Percentiles rank a stretch among this genome's conserved stretches.
These are phyloP conservation scores for Metarhizium rileyi DNA, from an alignment of 2,329 filamentous ascomycete species.

Conservation along the genomic window DNA sequence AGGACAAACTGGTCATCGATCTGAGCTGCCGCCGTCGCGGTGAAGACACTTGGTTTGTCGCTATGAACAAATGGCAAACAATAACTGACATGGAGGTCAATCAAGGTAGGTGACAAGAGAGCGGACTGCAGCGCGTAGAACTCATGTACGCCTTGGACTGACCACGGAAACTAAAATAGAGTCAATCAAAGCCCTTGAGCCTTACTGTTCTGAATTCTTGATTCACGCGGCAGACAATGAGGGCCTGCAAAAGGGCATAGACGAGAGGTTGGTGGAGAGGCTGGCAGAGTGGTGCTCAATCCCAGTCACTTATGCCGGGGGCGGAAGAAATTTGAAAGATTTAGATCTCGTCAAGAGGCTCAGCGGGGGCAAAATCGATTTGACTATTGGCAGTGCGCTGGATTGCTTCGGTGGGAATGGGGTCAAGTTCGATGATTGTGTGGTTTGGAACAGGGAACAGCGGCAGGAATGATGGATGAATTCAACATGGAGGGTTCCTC, in stretches of 20 bases:
- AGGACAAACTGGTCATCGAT: conserved; percentile 80
- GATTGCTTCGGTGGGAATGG: conserved; percentile 90
- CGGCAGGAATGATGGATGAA: background rate
- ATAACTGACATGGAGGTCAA: conserved; percentile 94
- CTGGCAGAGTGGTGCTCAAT: conserved; percentile 81
- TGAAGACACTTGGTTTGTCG: conserved; percentile 77
- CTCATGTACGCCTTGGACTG: background rate
- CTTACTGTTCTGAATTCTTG: conserved; percentile 91
- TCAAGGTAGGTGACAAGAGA: conserved; percentile 55
- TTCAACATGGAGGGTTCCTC: background rate
- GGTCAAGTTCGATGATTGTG: conserved; percentile 81
- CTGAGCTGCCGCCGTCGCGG: conserved; percentile 76
- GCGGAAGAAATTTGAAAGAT: conserved; percentile 74
- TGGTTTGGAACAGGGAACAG: conserved; percentile 66
- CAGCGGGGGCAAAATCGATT: conserved; percentile 73
- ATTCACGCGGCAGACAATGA: conserved; percentile 97
- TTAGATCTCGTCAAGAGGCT: conserved; percentile 70
- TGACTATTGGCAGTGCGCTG: conserved; percentile 92
- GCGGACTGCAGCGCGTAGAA: background rate
- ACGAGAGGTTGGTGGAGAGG: conserved; percentile 68
- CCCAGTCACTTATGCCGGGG: conserved; percentile 92
- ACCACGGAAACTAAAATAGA: conserved; percentile 46
- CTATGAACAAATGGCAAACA: conserved; percentile 98
- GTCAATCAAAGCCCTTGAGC: conserved; percentile 70
- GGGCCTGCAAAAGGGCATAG: conserved; percentile 83